Evolutionary conservation across 2,329 filamentous ascomycete species (phyloP).

Genomic region (Nannizziopsis barbatae): DNA sequence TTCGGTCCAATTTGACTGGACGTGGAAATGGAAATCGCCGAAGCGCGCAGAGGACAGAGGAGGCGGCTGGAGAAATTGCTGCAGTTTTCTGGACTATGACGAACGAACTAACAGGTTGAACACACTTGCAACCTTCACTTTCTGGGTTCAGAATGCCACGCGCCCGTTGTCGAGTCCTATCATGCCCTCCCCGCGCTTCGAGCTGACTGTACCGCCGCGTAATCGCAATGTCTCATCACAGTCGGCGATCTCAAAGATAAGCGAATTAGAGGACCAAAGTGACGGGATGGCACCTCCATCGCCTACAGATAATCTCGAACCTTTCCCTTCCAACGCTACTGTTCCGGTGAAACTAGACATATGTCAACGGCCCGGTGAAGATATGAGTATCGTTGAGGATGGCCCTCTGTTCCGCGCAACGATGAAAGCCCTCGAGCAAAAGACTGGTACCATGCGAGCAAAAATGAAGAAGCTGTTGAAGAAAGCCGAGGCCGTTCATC

Average conservation of each 20-base stretch:
- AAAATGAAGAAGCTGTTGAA: conserved; percentile 96
- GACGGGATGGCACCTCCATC: conserved; percentile 18
- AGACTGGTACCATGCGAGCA: conserved; percentile 83
- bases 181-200: conserved; percentile 56
- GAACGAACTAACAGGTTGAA: conserved; percentile 79
- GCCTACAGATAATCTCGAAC: conserved; percentile 16
- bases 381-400: conserved; percentile 76
- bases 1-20: conserved; percentile 84
- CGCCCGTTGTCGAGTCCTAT: conserved; percentile 40
- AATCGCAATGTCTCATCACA: conserved; percentile 76
- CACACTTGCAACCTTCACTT: conserved; percentile 83
- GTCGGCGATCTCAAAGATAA: conserved; percentile 72
- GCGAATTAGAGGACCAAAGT: conserved; percentile 48
- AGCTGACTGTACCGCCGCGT: conserved; percentile 61
- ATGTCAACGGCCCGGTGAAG: conserved; percentile 76
- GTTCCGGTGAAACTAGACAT: conserved; percentile 67
- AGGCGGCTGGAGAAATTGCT: conserved; percentile 90
- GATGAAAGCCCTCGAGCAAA: conserved; percentile 91
- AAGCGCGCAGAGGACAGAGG: conserved; percentile 69
- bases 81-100: conserved; percentile 97
- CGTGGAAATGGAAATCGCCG: conserved; percentile 93
- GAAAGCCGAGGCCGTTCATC: conserved; percentile 77
- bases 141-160: conserved; percentile 68
- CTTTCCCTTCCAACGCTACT: neutral
- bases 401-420: conserved; percentile 92